Conservation (phyloP, 1,284 basidiomycete genomes). For the Fomitopsis palustris region DNA sequence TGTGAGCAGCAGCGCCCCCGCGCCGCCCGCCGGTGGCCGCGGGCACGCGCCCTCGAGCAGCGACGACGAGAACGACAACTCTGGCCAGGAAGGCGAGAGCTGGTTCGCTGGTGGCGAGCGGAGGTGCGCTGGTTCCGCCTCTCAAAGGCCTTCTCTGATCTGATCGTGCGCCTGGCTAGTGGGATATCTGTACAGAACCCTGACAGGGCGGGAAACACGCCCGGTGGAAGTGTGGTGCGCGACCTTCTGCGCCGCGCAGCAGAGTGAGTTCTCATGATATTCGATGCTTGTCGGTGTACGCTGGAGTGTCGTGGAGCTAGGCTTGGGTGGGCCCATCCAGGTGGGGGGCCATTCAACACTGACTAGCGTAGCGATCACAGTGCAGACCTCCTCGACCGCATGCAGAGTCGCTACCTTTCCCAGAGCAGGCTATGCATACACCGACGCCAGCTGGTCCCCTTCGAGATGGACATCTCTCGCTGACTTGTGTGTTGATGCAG, state of each 20-base stretch:
- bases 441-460: not conserved
- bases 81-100: slow-evolving; percentile 45
- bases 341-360: too few relatives aligned
- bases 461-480: not conserved
- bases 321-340: too few relatives aligned
- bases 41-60: slow-evolving; percentile 13
- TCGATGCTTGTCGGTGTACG: too few relatives aligned
- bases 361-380: too few relatives aligned
- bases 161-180: slow-evolving; percentile 38
- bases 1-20: slow-evolving; percentile 12
- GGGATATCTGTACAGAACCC: slow-evolving; percentile 92
- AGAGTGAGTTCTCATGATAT: slow-evolving; percentile 53
- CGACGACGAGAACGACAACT: slow-evolving; percentile 46
- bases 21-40: slow-evolving; percentile 10
- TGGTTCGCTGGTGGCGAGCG: slow-evolving; percentile 88
- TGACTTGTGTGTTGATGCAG: slow-evolving; percentile 16
- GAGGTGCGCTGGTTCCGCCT: slow-evolving; percentile 46
- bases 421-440: not conserved
- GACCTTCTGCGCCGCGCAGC: slow-evolving; percentile 83
- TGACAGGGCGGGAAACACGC: slow-evolving; percentile 41
- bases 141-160: not conserved
- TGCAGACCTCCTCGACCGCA: too few relatives aligned
- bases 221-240: slow-evolving; percentile 70
- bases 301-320: too few relatives aligned
- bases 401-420: too few relatives aligned